Evolutionary conservation across 257 asterid species (phyloP), one percentile per base, ranked within the genome.

Genomic region (Asclepias syriaca): DNA sequence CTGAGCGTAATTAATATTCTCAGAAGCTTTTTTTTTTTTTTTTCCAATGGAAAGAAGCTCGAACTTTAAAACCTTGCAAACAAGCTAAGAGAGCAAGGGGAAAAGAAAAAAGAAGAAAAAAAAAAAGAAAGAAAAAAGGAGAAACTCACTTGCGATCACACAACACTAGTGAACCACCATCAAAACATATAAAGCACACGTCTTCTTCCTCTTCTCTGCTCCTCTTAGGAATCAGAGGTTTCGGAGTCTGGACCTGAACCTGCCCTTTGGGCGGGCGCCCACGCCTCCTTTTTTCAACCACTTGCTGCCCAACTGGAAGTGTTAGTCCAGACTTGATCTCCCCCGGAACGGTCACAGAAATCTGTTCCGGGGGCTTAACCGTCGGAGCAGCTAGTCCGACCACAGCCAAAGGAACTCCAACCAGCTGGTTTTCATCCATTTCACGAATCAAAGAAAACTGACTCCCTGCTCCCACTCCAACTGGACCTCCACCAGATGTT

Each of bases 101-200:
- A 5, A 16, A 9, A 50, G 16, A 68, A 14, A 5, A 16, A 9
- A 50, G 16, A 68, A 14, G 13, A 51, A 32, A 0, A 14, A 21
- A 51, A 48, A 10, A 16, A 9, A 50, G 8, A 68, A 14, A 13
- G 29, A 32, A 0, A 14, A 21, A 51, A 32, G 1, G 13, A 68
- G 27, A 2, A 6, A 27, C 72, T 68, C 19, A 68, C 72, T 68
- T 68, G 82, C 95, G 92, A 86, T 94, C 99, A 71, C 99, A 94
- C 49, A 94, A 90, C 18, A 94, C 97, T 14, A 94, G 87, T 8
- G 93, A 84, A 60, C 99, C 99, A 10, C 97, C 99, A 74, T 94
- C 99, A 21, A 91, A 94, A 87, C 99, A 94, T 40, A 94, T 91
- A 72, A 94, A 94, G 87, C 99, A 94, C 24, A 91, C 97, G 61